Percentiles rank a stretch among this genome's conserved stretches.
Evolutionary conservation across 805 yeast genomes (phyloP).

Genomic region (Kregervanrija fluxuum): DNA sequence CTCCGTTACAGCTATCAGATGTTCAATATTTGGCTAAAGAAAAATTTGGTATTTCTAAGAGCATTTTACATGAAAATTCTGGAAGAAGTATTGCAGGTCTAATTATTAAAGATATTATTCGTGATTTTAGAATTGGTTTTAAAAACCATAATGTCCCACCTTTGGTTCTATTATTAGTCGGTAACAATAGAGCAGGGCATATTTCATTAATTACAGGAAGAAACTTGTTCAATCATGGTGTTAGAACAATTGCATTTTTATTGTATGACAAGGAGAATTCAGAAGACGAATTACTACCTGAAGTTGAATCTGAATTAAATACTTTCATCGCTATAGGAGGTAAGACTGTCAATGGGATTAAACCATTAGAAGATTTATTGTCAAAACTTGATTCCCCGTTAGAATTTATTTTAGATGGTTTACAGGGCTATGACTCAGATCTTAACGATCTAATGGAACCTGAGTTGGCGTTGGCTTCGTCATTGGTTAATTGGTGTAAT

Average conservation of each 20-base stretch:
- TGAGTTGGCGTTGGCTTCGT: slow-evolving; percentile 33
- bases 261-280: slow-evolving; percentile 30
- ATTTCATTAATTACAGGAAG: slow-evolving; percentile 75
- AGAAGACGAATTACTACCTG: slow-evolving; percentile 29
- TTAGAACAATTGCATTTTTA: slow-evolving; percentile 53
- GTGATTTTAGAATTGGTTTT: slow-evolving; percentile 53
- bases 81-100: slow-evolving; percentile 59
- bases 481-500: slow-evolving; percentile 65
- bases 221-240: slow-evolving; percentile 66
- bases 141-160: slow-evolving; percentile 79
- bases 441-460: slow-evolving; percentile 47
- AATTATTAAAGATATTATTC: slow-evolving; percentile 60
- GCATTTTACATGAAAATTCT: slow-evolving; percentile 53
- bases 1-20: slow-evolving; percentile 74
- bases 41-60: slow-evolving; percentile 41
- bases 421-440: slow-evolving; percentile 76
- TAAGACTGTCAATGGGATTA: slow-evolving; percentile 39
- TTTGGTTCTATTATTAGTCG: slow-evolving; percentile 58
- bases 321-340: slow-evolving; percentile 62
- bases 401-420: slow-evolving; percentile 73
- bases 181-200: slow-evolving; percentile 70
- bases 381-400: slow-evolving; percentile 58
- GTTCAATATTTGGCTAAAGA: slow-evolving; percentile 56
- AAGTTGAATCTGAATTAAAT: slow-evolving; percentile 42
- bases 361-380: slow-evolving; percentile 30